A percentile compares a stretch with the other conserved stretches of the same genome.
These are phyloP conservation scores for Pittosporum tobira DNA, from an alignment of 129 eudicot species.

Conservation along the genomic window DNA sequence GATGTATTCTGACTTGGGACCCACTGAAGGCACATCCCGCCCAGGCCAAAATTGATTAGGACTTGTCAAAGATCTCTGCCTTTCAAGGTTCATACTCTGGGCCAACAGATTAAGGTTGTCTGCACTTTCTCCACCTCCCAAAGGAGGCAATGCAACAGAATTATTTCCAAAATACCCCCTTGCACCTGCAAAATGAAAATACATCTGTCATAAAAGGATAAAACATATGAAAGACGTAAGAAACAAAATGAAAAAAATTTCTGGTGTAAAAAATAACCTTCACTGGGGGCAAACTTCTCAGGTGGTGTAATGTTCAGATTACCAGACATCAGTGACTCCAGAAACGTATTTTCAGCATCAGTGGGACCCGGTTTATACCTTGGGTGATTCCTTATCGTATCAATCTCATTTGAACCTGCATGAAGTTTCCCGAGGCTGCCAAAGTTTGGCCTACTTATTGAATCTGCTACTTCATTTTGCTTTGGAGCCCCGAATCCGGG, in stretches of 20 bases:
- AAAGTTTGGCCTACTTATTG: conserved; percentile 27
- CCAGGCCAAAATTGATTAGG: conserved; percentile 16
- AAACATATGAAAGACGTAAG: background rate
- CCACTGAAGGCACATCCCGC: background rate
- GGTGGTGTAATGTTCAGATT: conserved; percentile 24
- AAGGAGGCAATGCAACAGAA: conserved; percentile 30
- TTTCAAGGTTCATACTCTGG: conserved; percentile 36
- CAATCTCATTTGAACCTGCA: conserved; percentile 37
- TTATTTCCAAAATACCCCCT: conserved; percentile 49
- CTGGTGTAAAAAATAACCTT: conserved; percentile 30
- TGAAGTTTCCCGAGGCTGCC: conserved; percentile 33
- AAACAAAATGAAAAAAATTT: background rate
- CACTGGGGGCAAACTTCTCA: conserved; percentile 45
- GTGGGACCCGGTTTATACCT: conserved; percentile 43
- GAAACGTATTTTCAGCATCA: conserved; percentile 66
- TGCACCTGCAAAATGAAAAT: conserved; percentile 37
- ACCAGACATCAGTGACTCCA: conserved; percentile 75
- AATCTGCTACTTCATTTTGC: conserved; percentile 46
- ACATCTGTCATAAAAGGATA: background rate
- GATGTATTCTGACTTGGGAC: background rate
- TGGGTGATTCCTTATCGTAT: conserved; percentile 31
- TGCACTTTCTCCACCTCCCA: conserved; percentile 49
- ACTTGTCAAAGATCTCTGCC: conserved; percentile 40
- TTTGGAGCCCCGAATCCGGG: conserved; percentile 79
- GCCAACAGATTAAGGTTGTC: conserved; percentile 38